Base-by-base conservation (phyloP, 495 filamentous ascomycete species). In the Chaetomium cochliodes region DNA sequence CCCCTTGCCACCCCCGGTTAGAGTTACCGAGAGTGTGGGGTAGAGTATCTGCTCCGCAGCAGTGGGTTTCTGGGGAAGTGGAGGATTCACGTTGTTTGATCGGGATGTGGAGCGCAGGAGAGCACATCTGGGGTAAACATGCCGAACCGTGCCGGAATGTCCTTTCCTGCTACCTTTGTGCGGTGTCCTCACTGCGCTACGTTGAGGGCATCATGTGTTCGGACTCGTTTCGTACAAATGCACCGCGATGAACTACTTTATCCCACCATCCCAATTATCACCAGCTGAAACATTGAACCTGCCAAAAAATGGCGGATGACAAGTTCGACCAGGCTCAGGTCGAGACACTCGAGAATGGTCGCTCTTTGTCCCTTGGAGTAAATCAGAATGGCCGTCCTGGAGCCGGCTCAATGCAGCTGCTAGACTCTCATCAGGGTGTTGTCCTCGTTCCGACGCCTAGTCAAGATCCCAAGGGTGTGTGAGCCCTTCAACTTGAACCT, bases 381-480 rank as follows among this genome's bases (percentile, higher is more conserved):
- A n/a, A n/a, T n/a, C n/a, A 55, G 15, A 33, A 55, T 37, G 26
- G 52, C 16, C 5, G 26, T 16, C 11, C 52, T 11, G 16, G n/a
- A 55, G 16, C 52, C 18, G 52, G 52, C 52, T 55, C 52, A 28
- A 28, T 55, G 26, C 52, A 55, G 26, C 26, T 55, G 3, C 28
- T 55, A 16, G 30, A 55, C 18, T 33, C 52, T 15, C 22, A 55
- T 20, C 52, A 55, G n/a, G n/a, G n/a, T 37, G 52, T 55, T 28
- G 52, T 55, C 26, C 52, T 55, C 28, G 52, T 55, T 33, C 52
- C 52, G 28, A 55, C 52, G n/a, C 52, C 52, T 15, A 55, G 52
- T 20, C 52, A 16, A 20, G 52, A 55, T 28, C 52, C 52, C 52
- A 55, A 55, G 52, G 52, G 52, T 55, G 52, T 37, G 52, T 37